A percentile compares a stretch with the other conserved stretches of the same genome.
Evolutionary conservation across 169 alveolate species (phyloP).

Genomic region (Cardiosporidium cionae): DNA sequence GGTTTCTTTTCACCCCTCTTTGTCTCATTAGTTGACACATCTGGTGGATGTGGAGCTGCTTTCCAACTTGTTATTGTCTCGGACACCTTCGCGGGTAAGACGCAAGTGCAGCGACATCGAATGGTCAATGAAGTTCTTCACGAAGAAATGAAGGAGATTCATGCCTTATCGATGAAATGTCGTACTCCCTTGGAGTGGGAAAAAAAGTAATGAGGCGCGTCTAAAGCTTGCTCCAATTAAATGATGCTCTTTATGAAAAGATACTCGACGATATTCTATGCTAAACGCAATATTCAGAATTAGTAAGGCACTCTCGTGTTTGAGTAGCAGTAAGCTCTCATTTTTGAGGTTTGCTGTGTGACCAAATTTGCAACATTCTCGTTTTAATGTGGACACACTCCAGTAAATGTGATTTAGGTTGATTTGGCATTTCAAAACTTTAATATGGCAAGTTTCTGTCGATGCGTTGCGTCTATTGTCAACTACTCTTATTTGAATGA

Average conservation of each 20-base stretch:
- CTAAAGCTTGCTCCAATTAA: background rate
- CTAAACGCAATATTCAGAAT: too few species aligned
- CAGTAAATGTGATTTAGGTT: too few species aligned
- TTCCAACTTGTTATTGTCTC: conserved; percentile 13
- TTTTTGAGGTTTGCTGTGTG: too few species aligned
- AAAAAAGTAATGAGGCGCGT: background rate
- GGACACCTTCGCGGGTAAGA: conserved; percentile 1
- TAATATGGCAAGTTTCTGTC: too few species aligned
- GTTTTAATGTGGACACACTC: too few species aligned
- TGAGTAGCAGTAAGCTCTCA: too few species aligned
- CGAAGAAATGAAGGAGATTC: conserved; percentile 7
- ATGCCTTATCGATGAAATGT: conserved; percentile 29
- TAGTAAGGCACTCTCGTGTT: too few species aligned
- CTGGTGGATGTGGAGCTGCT: conserved; percentile 27
- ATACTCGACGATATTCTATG: too few species aligned
- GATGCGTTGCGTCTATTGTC: too few species aligned
- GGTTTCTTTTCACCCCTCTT: background rate
- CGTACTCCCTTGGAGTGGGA: conserved; percentile 20
- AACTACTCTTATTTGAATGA: too few species aligned
- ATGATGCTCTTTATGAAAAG: background rate
- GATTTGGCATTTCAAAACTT: too few species aligned
- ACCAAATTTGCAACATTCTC: too few species aligned
- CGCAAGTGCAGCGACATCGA: conserved; percentile 7
- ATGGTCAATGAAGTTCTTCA: conserved; percentile 11
- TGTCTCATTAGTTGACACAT: conserved; percentile 3